phyloP scores from a whole-genome alignment of 768 basidiomycete species.

The Heimioporus sp. region DNA sequence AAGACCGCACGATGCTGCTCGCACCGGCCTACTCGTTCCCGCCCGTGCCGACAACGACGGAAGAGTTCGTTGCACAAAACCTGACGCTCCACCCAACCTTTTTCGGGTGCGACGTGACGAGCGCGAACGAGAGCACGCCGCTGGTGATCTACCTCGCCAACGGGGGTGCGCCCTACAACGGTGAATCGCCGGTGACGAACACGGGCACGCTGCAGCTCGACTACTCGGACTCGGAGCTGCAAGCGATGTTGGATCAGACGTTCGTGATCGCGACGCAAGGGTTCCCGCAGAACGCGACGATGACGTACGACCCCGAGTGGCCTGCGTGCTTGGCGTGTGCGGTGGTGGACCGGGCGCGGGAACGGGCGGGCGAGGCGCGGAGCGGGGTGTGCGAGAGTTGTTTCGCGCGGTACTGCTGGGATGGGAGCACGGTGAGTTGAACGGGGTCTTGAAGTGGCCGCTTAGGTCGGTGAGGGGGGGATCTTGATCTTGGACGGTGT shows the following conservation, averaged over 20 bases:
- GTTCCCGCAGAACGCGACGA: slow-evolving; percentile 24
- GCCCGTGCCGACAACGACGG: slow-evolving; percentile 23
- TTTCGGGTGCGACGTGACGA: slow-evolving; percentile 41
- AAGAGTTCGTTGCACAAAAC: slow-evolving; percentile 34
- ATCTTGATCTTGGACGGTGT: no score
- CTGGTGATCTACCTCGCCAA: slow-evolving; percentile 60
- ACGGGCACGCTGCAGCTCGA: slow-evolving; percentile 37
- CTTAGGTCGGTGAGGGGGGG: no score
- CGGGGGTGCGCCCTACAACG: slow-evolving; percentile 43
- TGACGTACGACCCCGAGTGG: slow-evolving; percentile 40
- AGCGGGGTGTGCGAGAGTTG: slow-evolving; percentile 32
- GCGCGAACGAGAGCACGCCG: slow-evolving; percentile 35
- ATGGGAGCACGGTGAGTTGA: slow-evolving; percentile 3
- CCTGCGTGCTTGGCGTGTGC: slow-evolving; percentile 52
- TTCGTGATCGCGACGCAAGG: slow-evolving; percentile 46
- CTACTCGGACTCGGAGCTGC: slow-evolving; percentile 37
- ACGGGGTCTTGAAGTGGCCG: no score
- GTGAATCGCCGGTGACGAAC: slow-evolving; percentile 41
- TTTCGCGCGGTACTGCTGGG: slow-evolving; percentile 34
- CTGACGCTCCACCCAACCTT: slow-evolving; percentile 41
- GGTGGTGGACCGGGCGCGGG: slow-evolving; percentile 45
- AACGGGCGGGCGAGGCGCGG: slow-evolving; percentile 19
- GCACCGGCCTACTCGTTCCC: slow-evolving; percentile 34
- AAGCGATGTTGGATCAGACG: slow-evolving; percentile 46
- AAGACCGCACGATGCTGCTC: slow-evolving; percentile 40